Evolutionary conservation across 1,139 yeast genomes (phyloP), one percentile per base, ranked within the genome.

Genomic region (Hansenula sp.): DNA sequence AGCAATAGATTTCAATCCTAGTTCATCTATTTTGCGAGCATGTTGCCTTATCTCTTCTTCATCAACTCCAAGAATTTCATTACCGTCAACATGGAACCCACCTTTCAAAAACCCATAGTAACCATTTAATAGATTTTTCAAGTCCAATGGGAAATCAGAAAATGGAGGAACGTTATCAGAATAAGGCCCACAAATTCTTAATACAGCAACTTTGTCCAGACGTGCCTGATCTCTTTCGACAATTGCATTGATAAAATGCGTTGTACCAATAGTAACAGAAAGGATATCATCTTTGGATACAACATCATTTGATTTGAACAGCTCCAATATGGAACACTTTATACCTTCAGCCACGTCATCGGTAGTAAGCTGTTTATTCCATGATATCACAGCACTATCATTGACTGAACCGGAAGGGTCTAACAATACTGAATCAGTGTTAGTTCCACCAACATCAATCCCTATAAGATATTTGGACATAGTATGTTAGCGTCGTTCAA

Each of bases 381-480:
- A 71, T 4, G 71, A 57, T 13, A 72, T 28, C 1, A 73, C 68
- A 1, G 65, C 71, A 68, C 41, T 65, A 47, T 45, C 52, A 12
- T 55, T 47, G 6, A 32, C 34, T 53, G 56, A 19, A 45, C 27
- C 40, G 5, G 54, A 36, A 0, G 75, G 72, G 42, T 72, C 69
- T 13, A 73, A 42, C 17, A 73, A 54, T 17, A 73, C 77, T 18
- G 72, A 47, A 48, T 73, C 78, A 3, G 77, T 71, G 55, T 73
- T 72, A 28, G 78, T 73, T 15, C 78, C 77, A 17, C 76, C 76
- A 38, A 72, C 76, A 48, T 72, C 77, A 27, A 71, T 69, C 17
- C 76, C 77, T 28, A 71, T 62, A 16, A 55, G 41, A 27, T 41
- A 51, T 12, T 47, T 41, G 2, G 50, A 17, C 34, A 37, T 37